phyloP scores from a whole-genome alignment of 306 rosid species.

The Trichosanthes truncata region DNA sequence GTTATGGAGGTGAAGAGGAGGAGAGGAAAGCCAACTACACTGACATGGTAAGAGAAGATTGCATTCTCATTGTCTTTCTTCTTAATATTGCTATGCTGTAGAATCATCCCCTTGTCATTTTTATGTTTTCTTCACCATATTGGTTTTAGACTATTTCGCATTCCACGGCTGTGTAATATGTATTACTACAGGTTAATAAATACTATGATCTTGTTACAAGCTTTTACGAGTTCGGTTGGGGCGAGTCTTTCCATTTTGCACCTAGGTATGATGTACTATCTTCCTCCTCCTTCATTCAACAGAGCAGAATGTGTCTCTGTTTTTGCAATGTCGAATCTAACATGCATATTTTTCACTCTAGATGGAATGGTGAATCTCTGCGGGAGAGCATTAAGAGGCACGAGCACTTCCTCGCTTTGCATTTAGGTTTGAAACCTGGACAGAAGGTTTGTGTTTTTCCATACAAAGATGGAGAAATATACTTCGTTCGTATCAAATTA shows the following conservation, averaged over 20 bases:
- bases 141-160: background rate
- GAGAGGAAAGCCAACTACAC: conserved; percentile 74
- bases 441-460: conserved; percentile 49
- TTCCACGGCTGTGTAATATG: background rate
- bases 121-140: background rate
- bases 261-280: conserved; percentile 35
- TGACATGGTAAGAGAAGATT: conserved; percentile 68
- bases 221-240: conserved; percentile 99
- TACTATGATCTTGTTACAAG: conserved; percentile 90
- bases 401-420: conserved; percentile 89
- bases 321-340: background rate
- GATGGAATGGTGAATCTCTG: conserved; percentile 89
- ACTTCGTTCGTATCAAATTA: background rate
- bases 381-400: conserved; percentile 88
- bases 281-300: background rate
- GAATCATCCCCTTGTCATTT: background rate
- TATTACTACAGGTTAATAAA: conserved; percentile 67
- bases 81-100: background rate
- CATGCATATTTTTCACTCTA: conserved; percentile 14
- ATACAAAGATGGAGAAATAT: background rate
- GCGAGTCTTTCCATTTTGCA: conserved; percentile 96
- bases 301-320: background rate
- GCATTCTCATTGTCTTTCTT: background rate
- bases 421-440: conserved; percentile 69
- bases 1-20: conserved; percentile 72